A percentile compares a stretch with the other conserved stretches of the same genome.
Evolutionary conservation across 2,329 filamentous ascomycete genomes (phyloP).

Genomic region (Aspergillus sp.): DNA sequence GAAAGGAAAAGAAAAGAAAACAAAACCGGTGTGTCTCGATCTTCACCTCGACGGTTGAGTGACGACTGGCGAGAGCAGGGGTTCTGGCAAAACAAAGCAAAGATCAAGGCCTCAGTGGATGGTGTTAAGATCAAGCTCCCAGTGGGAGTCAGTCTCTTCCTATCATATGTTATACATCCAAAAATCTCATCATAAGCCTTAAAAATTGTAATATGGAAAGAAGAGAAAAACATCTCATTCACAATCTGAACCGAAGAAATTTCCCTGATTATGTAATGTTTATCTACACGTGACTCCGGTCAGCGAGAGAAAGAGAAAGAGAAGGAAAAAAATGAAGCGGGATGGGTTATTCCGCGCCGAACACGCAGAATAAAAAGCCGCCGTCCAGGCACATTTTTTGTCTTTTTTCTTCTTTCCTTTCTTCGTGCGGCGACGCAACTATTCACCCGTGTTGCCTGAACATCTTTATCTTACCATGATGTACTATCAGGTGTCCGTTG

Average conservation of each 20-base stretch:
- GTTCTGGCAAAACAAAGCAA: not conserved
- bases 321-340: no score
- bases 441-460: conserved; percentile 78
- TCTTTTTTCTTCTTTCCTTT: conserved; percentile 56
- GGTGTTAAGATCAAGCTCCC: conserved; percentile 42
- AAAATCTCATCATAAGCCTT: conserved; percentile 46
- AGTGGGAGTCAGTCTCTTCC: conserved; percentile 48
- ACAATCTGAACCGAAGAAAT: not conserved
- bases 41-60: no score
- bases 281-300: not conserved
- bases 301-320: no score
- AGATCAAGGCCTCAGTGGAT: conserved; percentile 41
- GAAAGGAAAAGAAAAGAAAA: not conserved
- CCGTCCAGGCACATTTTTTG: conserved; percentile 5
- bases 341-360: no score
- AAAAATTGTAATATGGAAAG: conserved; percentile 18
- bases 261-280: not conserved
- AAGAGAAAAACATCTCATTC: not conserved
- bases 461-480: conserved; percentile 52
- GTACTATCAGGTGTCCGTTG: conserved; percentile 70
- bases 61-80: no score
- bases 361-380: conserved; percentile 26
- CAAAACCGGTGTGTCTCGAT: no score
- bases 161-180: conserved; percentile 43
- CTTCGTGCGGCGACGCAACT: conserved; percentile 80